Percentiles rank a stretch among this genome's conserved stretches.
Evolutionary conservation across 2,329 filamentous ascomycete species (phyloP).

Genomic region (Coniochaeta sp.): DNA sequence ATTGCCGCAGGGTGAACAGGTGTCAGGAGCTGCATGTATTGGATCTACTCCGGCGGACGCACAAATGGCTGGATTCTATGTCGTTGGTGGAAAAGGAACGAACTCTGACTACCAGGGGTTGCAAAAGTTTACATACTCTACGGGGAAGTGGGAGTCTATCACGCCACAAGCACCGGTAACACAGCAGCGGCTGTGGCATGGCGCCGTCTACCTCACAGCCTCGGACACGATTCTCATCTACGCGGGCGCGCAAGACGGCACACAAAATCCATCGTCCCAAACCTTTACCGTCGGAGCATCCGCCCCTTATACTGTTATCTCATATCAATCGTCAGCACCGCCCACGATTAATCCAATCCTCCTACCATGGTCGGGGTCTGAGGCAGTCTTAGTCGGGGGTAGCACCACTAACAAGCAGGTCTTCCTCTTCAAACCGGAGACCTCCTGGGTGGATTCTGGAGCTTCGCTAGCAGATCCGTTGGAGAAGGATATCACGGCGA

Average conservation of each 20-base stretch:
- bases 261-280: constrained; percentile 52
- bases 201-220: constrained; percentile 64
- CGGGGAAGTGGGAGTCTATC: constrained; percentile 44
- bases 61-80: constrained; percentile 59
- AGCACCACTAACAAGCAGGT: constrained; percentile 56
- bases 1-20: constrained; percentile 57
- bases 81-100: constrained; percentile 66
- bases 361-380: constrained; percentile 63
- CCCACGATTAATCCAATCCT: constrained; percentile 64
- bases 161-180: constrained; percentile 40
- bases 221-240: constrained; percentile 72
- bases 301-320: constrained; percentile 54
- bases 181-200: constrained; percentile 67
- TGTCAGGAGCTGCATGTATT: constrained; percentile 73
- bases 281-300: constrained; percentile 68
- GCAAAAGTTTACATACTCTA: constrained; percentile 56
- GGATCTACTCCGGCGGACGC: constrained; percentile 55
- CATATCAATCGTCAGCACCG: constrained; percentile 52
- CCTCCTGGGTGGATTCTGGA: constrained; percentile 62
- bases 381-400: constrained; percentile 71
- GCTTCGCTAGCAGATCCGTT: constrained; percentile 56
- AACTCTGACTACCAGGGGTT: constrained; percentile 61
- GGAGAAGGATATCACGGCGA: constrained; percentile 44
- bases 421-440: constrained; percentile 60
- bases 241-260: constrained; percentile 62